Conservation (phyloP, 163 green algal genomes). For the Scenedesmus sp. region DNA sequence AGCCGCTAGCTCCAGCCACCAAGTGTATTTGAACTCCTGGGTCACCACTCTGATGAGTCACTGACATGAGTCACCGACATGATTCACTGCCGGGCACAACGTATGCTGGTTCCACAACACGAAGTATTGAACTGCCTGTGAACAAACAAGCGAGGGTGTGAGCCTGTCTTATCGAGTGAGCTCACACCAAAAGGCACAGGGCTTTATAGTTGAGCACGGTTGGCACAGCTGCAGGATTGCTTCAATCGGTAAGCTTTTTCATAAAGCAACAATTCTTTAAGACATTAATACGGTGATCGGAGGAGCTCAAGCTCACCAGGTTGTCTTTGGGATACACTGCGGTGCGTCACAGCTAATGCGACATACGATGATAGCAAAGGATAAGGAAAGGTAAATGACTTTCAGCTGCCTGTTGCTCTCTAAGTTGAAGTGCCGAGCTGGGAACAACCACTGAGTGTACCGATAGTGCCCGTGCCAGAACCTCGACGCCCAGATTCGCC, state of each 20-base stretch:
- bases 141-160: too few relatives aligned
- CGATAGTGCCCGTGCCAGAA: background rate
- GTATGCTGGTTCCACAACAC: too few relatives aligned
- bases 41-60: background rate
- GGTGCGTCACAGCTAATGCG: background rate
- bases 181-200: too few relatives aligned
- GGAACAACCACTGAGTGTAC: background rate
- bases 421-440: too few relatives aligned
- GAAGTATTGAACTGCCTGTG: too few relatives aligned
- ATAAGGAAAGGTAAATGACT: too few relatives aligned
- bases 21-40: background rate
- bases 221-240: too few relatives aligned
- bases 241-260: too few relatives aligned
- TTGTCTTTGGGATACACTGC: background rate
- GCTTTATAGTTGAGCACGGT: too few relatives aligned
- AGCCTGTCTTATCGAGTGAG: too few relatives aligned
- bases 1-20: background rate
- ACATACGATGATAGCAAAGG: too few relatives aligned
- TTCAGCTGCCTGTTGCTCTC: too few relatives aligned
- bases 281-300: background rate
- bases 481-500: background rate
- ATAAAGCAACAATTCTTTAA: background rate
- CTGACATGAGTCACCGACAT: background rate
- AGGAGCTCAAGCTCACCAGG: background rate
- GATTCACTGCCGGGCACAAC: background rate